Percentiles rank a stretch among this genome's conserved stretches.
phyloP scores from a whole-genome alignment of 2,329 filamentous ascomycete genomes.

The Colletotrichum plurivorum region DNA sequence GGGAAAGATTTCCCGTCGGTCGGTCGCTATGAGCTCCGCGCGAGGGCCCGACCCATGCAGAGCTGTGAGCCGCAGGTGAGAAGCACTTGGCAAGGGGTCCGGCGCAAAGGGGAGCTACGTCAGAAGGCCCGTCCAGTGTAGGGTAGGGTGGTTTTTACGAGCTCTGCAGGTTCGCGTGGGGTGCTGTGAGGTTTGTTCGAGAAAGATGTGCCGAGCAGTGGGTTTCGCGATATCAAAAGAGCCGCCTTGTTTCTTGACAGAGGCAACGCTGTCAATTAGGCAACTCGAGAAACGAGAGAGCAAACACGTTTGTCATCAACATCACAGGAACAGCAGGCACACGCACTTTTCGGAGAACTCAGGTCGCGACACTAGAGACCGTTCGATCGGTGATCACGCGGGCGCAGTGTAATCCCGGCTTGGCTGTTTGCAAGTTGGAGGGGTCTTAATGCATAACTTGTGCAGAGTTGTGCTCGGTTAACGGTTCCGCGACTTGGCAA shows the following conservation, averaged over 20 bases:
- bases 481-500: background rate
- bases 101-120: background rate
- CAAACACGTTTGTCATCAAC: slow-evolving; percentile 31
- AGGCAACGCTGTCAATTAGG: background rate
- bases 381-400: slow-evolving; percentile 27
- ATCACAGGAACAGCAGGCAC: background rate
- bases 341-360: background rate
- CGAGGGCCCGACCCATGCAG: slow-evolving; percentile 21
- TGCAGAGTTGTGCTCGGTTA: background rate
- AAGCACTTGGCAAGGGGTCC: slow-evolving; percentile 18
- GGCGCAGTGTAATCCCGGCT: slow-evolving; percentile 6
- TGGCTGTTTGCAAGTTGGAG: slow-evolving; percentile 1
- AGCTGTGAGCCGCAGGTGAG: slow-evolving; percentile 20
- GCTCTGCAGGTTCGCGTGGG: background rate
- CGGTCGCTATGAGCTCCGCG: slow-evolving; percentile 22
- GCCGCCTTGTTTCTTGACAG: background rate
- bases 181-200: background rate
- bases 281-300: background rate
- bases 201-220: background rate
- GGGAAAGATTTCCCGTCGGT: slow-evolving; percentile 22
- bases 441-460: slow-evolving; percentile 30
- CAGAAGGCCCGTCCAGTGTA: background rate
- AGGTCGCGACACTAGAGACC: background rate
- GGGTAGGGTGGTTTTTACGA: background rate
- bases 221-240: background rate